phyloP scores from a whole-genome alignment of 202 grass and related monocot species.

The Zoysia matrella region DNA sequence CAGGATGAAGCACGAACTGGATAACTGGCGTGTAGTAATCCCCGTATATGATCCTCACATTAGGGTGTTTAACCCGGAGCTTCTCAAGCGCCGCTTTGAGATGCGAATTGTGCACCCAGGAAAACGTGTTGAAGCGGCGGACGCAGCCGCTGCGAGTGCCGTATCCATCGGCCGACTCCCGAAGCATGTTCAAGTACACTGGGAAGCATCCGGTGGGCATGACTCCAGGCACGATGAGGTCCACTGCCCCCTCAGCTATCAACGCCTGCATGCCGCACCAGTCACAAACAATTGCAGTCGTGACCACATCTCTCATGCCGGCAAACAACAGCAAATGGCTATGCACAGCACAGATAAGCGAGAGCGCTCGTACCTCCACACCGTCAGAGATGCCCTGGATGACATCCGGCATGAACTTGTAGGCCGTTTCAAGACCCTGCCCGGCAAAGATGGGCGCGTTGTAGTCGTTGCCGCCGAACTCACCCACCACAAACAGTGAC shows the following conservation, averaged over 20 bases:
- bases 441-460: slow-evolving; percentile 71
- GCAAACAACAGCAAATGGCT: not conserved
- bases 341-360: not conserved
- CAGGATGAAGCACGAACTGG: slow-evolving; percentile 81
- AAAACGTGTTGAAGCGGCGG: slow-evolving; percentile 70
- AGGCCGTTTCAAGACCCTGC: slow-evolving; percentile 55
- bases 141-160: slow-evolving; percentile 74
- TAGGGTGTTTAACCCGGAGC: slow-evolving; percentile 74
- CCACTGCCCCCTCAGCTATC: too few relatives aligned
- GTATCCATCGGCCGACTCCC: slow-evolving; percentile 54
- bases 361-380: slow-evolving; percentile 56
- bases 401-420: slow-evolving; percentile 80
- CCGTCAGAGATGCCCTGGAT: slow-evolving; percentile 69
- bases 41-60: slow-evolving; percentile 71
- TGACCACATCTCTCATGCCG: not conserved
- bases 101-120: slow-evolving; percentile 80
- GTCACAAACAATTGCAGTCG: slow-evolving; percentile 12
- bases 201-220: slow-evolving; percentile 59
- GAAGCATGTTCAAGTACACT: slow-evolving; percentile 76
- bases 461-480: slow-evolving; percentile 94
- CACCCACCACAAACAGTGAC: slow-evolving; percentile 69
- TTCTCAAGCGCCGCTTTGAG: slow-evolving; percentile 69
- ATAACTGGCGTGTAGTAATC: slow-evolving; percentile 88
- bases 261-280: slow-evolving; percentile 10
- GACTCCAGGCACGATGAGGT: too few relatives aligned